Evolutionary conservation across 2,329 filamentous ascomycete species (phyloP).

Genomic region (Geosmithia morbida): DNA sequence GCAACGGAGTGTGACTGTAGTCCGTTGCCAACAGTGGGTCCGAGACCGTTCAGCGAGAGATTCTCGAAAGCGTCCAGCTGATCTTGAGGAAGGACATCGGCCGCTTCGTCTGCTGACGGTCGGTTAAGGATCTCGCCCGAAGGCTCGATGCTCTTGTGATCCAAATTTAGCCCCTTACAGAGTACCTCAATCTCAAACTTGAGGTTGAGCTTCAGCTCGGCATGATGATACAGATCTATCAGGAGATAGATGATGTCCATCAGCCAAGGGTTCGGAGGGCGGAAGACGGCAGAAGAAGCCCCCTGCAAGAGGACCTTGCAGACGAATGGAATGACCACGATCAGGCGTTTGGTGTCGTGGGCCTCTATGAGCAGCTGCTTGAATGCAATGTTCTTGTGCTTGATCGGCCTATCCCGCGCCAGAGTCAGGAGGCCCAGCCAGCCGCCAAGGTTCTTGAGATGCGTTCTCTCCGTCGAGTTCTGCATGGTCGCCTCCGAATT

Average conservation of each 20-base stretch:
- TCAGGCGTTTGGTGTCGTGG: conserved; percentile 78
- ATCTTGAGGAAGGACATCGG: conserved; percentile 48
- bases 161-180: conserved; percentile 82
- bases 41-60: conserved; percentile 61
- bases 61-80: conserved; percentile 72
- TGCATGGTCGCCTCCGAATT: conserved; percentile 82
- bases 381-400: conserved; percentile 93
- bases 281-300: conserved; percentile 73
- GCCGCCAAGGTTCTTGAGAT: conserved; percentile 82
- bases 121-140: conserved; percentile 76
- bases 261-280: conserved; percentile 90
- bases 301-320: conserved; percentile 90
- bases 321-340: conserved; percentile 91
- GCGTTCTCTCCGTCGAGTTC: conserved; percentile 69
- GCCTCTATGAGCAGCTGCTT: conserved; percentile 90
- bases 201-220: conserved; percentile 86
- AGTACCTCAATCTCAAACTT: conserved; percentile 98
- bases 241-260: conserved; percentile 91
- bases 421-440: conserved; percentile 93
- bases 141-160: conserved; percentile 82
- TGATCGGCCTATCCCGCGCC: conserved; percentile 87
- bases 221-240: conserved; percentile 85
- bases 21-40: conserved; percentile 51
- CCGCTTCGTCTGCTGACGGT: conserved; percentile 43
- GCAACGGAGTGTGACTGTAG: conserved; percentile 68